Base-by-base conservation (phyloP, 805 yeast species). In the Nakazawaea peltata region DNA sequence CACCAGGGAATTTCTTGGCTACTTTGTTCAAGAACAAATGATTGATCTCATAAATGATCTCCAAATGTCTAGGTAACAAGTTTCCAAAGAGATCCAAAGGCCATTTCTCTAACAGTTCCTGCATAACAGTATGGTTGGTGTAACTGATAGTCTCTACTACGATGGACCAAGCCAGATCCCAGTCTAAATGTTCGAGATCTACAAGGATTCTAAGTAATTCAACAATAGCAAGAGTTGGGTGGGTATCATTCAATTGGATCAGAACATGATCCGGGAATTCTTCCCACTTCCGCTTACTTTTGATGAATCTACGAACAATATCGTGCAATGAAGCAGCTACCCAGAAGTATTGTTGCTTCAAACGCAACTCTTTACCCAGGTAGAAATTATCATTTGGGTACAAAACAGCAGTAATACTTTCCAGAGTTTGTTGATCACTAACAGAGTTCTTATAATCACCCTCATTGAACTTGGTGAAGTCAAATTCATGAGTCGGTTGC, bases 271-370 rank as follows among this genome's bases (percentile, higher is more conserved):
- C 90, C 14, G 95, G 75, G 56, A 87, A 82, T 53, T 81, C 86
- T 24, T 67, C 51, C 94, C 95, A 87, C 31, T 86, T 72, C 48
- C 75, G 69, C 47, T 71, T 71, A 36, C 77, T 57, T 63, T 88
- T 88, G 59, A 86, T 80, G 63, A 82, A 87, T 51, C 97, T 74
- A 54, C 97, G 79, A 28, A 87, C 75, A 47, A 87, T 87, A 57
- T 87, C 97, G 50, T 82, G 86, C 47, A 88, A 69, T 12, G 95
- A 84, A 23, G 97, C 96, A 34, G 94, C 79, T 35, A 88, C 95
- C 97, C 97, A 87, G 63, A 87, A 88, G 61, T 86, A 88, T 61
- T 87, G 97, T 65, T 87, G 97, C 60, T 88, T 88, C 58, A 87
- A 73, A 55, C 97, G 76, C 53, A 87, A 69, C 56, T 85, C 95